Base-by-base conservation (phyloP, 2,329 filamentous ascomycete genomes). In the Arthrobotrys entomopaga region DNA sequence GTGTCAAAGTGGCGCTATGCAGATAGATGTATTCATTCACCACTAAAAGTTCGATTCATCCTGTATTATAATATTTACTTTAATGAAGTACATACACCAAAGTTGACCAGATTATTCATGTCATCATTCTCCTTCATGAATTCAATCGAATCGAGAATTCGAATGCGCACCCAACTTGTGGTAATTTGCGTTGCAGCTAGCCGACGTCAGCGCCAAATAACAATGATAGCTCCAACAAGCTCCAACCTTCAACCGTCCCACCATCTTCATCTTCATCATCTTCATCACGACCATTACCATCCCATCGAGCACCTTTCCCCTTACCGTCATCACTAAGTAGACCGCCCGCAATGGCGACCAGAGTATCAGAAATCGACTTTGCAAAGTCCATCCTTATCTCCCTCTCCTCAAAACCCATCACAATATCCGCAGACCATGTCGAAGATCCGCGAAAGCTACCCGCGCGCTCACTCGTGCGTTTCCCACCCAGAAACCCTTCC, bases 381-480 rank as follows among this genome's bases (percentile, higher is more conserved):
- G 90, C 92, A 78, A 92, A 91, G 82, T 86, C 88, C 34, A 97
- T 96, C 82, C 88, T 99, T 78, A 85, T 89, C 60, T 87, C 88
- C 20, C 87, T 98, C 76, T 92, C 96, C 82, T 87, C 88, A 74
- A 89, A 90, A 57, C 90, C 93, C 6, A 82, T 89, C 79, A 96
- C 93, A 84, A 87, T 98, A 76, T 88, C 90, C n/a, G 85, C 91
- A 77, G 92, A 98, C 82, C 91, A 97, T 87, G 89, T 96, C 81
- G 91, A 94, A 82, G 92, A 97, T 80, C 88, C 92, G 57, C 89
- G 89, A 79, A 88, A 86, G 77, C 93, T 94, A 81, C 90, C 91
- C 22, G 84, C 90, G 24, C 88, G 91, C 76, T 86, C 88, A 77
- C 90, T 93, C 15, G 94, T 97, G 87, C 53, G 53, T 56, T 3